Percentiles rank a stretch among this genome's conserved stretches.
Conservation (phyloP, 1,139 yeast genomes). For the Blastobotrys petasosporus region DNA sequence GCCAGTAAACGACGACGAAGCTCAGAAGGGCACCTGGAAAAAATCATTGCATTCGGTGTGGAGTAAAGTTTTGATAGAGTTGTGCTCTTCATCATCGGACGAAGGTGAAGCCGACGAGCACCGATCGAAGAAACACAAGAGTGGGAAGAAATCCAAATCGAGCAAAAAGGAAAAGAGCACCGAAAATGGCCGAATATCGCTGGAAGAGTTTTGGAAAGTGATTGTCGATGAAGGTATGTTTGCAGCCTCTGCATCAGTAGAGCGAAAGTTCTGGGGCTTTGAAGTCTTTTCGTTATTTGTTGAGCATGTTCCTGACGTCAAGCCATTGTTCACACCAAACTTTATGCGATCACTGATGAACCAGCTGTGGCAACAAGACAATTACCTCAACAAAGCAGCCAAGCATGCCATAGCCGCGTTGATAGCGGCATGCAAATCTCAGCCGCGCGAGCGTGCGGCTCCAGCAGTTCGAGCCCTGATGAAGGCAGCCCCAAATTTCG, state of each 20-base stretch:
- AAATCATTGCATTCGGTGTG: slow-evolving; percentile 82
- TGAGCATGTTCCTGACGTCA: slow-evolving; percentile 31
- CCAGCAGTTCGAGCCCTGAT: slow-evolving; percentile 46
- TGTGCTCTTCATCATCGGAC: slow-evolving; percentile 27
- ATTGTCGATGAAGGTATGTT: slow-evolving; percentile 79
- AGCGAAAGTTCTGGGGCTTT: slow-evolving; percentile 83
- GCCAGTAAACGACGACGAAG: slow-evolving; percentile 36
- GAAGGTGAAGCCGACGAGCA: slow-evolving; percentile 18
- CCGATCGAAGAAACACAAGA: slow-evolving; percentile 21
- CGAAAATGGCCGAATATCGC: slow-evolving; percentile 20
- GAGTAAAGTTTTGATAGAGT: slow-evolving; percentile 52
- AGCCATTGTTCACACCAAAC: slow-evolving; percentile 57
- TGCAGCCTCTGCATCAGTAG: slow-evolving; percentile 70
- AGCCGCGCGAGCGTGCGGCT: slow-evolving; percentile 37
- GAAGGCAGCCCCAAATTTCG: slow-evolving; percentile 66
- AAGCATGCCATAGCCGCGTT: slow-evolving; percentile 28
- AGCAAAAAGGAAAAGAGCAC: slow-evolving; percentile 19
- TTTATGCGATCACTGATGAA: slow-evolving; percentile 69
- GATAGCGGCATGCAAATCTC: background rate
- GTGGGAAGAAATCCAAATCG: slow-evolving; percentile 28
- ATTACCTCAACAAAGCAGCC: slow-evolving; percentile 65
- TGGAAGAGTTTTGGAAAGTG: slow-evolving; percentile 74
- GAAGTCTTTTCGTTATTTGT: slow-evolving; percentile 57
- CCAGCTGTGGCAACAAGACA: slow-evolving; percentile 62
- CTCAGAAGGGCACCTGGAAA: slow-evolving; percentile 46